These are phyloP conservation scores for Nemania bipapillata DNA, from an alignment of 2,329 filamentous ascomycete species.

Conservation along the genomic window DNA sequence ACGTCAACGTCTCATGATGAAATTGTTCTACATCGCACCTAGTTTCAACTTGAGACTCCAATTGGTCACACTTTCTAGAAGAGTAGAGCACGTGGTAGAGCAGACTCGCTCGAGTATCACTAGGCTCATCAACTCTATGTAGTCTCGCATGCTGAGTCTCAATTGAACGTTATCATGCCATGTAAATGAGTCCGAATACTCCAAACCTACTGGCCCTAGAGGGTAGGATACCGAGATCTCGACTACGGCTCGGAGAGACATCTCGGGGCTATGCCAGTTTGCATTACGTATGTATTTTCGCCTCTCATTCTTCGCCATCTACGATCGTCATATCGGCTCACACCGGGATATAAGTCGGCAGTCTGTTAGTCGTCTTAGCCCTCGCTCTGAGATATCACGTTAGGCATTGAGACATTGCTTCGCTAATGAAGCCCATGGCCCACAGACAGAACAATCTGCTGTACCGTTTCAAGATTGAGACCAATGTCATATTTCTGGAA, in stretches of 20 bases:
- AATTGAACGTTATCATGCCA: neutral
- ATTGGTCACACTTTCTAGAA: neutral
- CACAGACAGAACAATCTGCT: neutral
- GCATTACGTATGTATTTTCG: neutral
- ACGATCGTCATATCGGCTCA: neutral
- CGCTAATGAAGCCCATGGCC: neutral
- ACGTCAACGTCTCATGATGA: slow-evolving; percentile 5
- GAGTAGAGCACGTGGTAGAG: neutral
- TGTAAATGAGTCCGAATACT: neutral
- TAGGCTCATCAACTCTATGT: neutral
- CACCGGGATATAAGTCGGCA: neutral
- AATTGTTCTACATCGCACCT: neutral
- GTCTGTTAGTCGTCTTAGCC: neutral
- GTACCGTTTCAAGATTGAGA: neutral
- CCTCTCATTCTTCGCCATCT: neutral
- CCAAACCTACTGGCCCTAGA: neutral
- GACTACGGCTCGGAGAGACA: neutral
- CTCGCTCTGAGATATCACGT: neutral
- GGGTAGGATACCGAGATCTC: neutral
- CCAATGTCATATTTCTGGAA: neutral
- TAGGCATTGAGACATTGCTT: neutral
- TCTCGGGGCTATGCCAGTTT: neutral
- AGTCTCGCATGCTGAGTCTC: neutral
- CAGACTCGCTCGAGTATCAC: neutral
- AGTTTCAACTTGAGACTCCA: slow-evolving; percentile 17